Base-by-base conservation (phyloP, 1,284 basidiomycete species). In the Puccinia triticina region DNA sequence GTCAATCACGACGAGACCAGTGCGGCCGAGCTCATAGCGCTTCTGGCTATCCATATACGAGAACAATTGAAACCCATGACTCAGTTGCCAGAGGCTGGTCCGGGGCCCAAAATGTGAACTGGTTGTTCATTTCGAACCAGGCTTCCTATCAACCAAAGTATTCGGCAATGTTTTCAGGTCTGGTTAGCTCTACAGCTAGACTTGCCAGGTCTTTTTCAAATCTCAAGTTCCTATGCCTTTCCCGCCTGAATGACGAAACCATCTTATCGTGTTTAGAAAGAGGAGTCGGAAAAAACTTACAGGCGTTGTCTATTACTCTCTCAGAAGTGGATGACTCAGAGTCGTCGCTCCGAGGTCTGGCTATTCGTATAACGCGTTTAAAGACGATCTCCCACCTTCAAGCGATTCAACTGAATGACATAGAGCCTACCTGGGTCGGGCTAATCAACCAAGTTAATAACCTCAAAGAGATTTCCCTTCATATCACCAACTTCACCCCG, bases 391-490 rank as follows among this genome's bases (percentile, higher is more conserved):
- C 53, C 8, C 34, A 50, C 23, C 76, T 77, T 37, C 23, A 77
- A 53, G 76, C 76, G 23, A 37, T 77, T 43, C 76, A 77, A 77
- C 48, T 77, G 18, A 77, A 66, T 77, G 76, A 77, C 32, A 77
- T 77, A 66, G 55, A 77, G 64, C 76, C 76, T 0, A 77, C 59
- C 29, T 77, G 76, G 76, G 64, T 66, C 29, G 59, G 43, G n/a
- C 23, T 77, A 43, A 77, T 77, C 26, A 66, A 77, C 64, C 55
- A 50, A 53, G 61, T 64, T 3, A 12, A 64, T 10, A 26, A 66
- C 26, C 40, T 77, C 10, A 48, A 67, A 67, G 53, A 59, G 48
- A 59, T 77, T 66, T 77, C 59, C 11, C 48, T 77, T 23, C 76
- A 77, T 34, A 77, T 77, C 29, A 77, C 57, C n/a, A 61, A 66